Conservation (phyloP, 2,329 filamentous ascomycete genomes). For the Thielaviopsis euricoi region DNA sequence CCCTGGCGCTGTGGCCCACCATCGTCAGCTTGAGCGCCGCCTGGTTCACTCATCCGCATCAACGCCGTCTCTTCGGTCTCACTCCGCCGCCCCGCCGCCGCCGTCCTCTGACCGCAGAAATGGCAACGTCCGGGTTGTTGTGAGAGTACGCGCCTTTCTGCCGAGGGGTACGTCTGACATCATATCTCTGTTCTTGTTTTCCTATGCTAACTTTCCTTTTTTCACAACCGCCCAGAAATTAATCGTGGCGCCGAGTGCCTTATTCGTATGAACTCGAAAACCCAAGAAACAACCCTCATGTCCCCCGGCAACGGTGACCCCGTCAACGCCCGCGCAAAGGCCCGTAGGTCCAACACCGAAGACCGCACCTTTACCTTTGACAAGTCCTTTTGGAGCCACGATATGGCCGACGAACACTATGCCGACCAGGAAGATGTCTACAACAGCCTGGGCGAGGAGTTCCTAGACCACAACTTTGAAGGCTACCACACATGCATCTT, state of each 20-base stretch:
- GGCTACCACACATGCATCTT: slow-evolving; percentile 99
- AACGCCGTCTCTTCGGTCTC: slow-evolving; percentile 59
- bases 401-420: slow-evolving; percentile 65
- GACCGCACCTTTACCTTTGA: slow-evolving; percentile 93
- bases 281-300: slow-evolving; percentile 67
- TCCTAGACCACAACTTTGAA: slow-evolving; percentile 97
- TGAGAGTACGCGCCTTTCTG: slow-evolving; percentile 64
- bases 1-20: slow-evolving; percentile 26
- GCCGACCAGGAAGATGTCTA: slow-evolving; percentile 88
- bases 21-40: slow-evolving; percentile 21
- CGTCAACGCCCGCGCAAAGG: slow-evolving; percentile 41
- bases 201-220: neutral
- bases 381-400: slow-evolving; percentile 95
- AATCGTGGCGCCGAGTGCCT: slow-evolving; percentile 70
- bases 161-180: slow-evolving; percentile 44
- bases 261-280: slow-evolving; percentile 77
- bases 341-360: slow-evolving; percentile 54
- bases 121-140: slow-evolving; percentile 56
- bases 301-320: slow-evolving; percentile 43
- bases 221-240: slow-evolving; percentile 44
- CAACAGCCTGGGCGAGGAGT: slow-evolving; percentile 85
- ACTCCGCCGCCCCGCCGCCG: slow-evolving; percentile 44
- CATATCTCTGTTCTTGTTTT: slow-evolving; percentile 7
- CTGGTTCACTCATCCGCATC: slow-evolving; percentile 51
- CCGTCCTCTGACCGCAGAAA: slow-evolving; percentile 48